Evolutionary conservation across 2,329 filamentous ascomycete genomes (phyloP), one percentile per base, ranked within the genome.

Genomic region (Phyllosticta capitalensis): DNA sequence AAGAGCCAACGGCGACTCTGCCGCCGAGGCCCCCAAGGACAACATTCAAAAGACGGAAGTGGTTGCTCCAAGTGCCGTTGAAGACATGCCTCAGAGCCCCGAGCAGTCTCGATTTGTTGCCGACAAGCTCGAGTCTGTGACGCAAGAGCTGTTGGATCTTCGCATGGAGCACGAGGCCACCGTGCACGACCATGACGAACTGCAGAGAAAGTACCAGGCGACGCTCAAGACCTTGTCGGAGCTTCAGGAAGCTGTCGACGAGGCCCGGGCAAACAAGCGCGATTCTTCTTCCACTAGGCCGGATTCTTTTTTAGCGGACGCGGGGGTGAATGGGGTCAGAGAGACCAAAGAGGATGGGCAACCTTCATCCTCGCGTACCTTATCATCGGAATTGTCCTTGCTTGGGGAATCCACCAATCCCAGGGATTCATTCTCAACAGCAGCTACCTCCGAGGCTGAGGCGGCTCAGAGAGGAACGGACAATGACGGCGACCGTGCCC

Each of bases 311-410:
- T 86, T 94, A 83, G 90, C 85, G 63, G 86, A 91, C 69, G 79
- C 81, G 67, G 85, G 84, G 76, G 83, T 85, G 68, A 87, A 83
- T 75, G 87, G 85, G 70, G 77, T 83, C 72, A 91, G 66, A 61
- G 63, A 86, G 58, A 59, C 51, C 58, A 59, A 59, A 76, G 82
- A 85, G 78, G 80, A 78, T 80, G 77, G 78, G 74, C 84, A 84
- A 75, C 81, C 79, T 69, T 89, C 88, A 74, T 92, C 89, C 69
- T 92, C 90, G 78, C 90, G 87, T 73, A 96, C 91, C 69, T 87
- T 96, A 66, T 96, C 90, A 65, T 94, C 90, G 76, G 94, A 97
- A 77, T 83, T 96, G 72, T 95, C 90, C 69, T 95, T 88, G 72
- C 90, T 84, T 79, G 84, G 88, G 82, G 88, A 88, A 69, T 89